Base-by-base conservation (phyloP, 2,329 filamentous ascomycete species). In the Neonectria punicea region DNA sequence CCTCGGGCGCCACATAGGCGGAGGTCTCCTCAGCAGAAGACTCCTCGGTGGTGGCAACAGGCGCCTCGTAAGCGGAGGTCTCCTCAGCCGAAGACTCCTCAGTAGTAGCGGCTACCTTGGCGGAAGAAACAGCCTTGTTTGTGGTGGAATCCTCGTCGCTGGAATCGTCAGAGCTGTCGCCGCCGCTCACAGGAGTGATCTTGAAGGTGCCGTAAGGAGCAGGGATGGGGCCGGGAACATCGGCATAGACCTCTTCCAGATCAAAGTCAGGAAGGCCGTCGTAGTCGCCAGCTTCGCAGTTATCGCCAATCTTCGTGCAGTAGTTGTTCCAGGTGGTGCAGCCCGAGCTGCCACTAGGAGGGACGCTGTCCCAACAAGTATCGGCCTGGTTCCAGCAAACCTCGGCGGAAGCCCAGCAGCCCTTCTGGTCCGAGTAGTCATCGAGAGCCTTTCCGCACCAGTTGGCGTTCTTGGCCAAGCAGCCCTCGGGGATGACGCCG, bases 361-460 rank as follows among this genome's bases (percentile, higher is more conserved):
- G 86, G 3, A 87, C 84, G 6, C 79, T 76, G 49, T 82, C 76
- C 79, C 86, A 93, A 82, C 92, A 93, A n/a, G 70, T 74, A 3
- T 84, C 77, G 32, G 80, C 78, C 79, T 93, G 89, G 28, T 77
- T 74, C 82, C 84, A 93, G 83, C 89, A 90, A 53, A 82, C 76
- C 41, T 81, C 77, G 11, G 83, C 83, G 3, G 84, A 80, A 61
- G 81, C 82, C 87, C 88, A 92, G 82, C 91, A 93, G 14, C 84
- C 84, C 1, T 74, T 74, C 74, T 89, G 82, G 49, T 81, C 80
- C 5, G 79, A 80, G 79, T 91, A 93, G 9, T 78, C 71, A 0
- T 85, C 76, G 1, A 93, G 83, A 73, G 92, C 85, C 64, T 84
- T 81, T 56, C 85, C 90, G 78, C 89, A 92, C 91, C 90, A 93